These are phyloP conservation scores for Candida peoriensis DNA, from an alignment of 805 yeast genomes.

Conservation along the genomic window DNA sequence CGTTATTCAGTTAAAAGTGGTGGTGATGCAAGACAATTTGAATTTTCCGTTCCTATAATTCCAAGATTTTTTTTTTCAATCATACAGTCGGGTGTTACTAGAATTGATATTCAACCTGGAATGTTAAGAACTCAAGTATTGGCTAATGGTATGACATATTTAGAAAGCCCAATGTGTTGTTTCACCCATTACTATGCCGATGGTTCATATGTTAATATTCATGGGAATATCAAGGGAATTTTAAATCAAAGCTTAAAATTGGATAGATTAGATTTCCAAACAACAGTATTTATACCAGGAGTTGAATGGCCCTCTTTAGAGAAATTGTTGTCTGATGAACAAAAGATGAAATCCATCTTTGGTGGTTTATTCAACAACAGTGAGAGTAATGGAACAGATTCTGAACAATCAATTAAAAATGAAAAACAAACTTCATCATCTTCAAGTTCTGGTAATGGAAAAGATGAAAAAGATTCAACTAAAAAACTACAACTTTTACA, in stretches of 20 bases:
- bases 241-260: slow-evolving; percentile 59
- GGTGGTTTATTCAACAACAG: not conserved
- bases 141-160: slow-evolving; percentile 46
- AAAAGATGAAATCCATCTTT: slow-evolving; percentile 15
- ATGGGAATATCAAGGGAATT: slow-evolving; percentile 56
- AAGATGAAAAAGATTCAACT: slow-evolving; percentile 5
- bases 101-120: slow-evolving; percentile 47
- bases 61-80: slow-evolving; percentile 55
- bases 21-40: slow-evolving; percentile 51
- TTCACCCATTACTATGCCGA: slow-evolving; percentile 54
- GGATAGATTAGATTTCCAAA: slow-evolving; percentile 66
- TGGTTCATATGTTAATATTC: slow-evolving; percentile 62
- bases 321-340: slow-evolving; percentile 29
- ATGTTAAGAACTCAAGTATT: slow-evolving; percentile 46
- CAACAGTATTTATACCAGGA: slow-evolving; percentile 41
- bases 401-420: not conserved
- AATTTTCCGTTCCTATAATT: slow-evolving; percentile 57
- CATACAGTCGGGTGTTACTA: slow-evolving; percentile 45
- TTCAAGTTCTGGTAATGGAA: too few relatives aligned
- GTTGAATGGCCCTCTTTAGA: slow-evolving; percentile 43
- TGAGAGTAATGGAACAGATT: slow-evolving; percentile 1
- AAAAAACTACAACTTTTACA: slow-evolving; percentile 20
- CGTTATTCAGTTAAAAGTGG: slow-evolving; percentile 42
- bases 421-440: too few relatives aligned
- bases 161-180: slow-evolving; percentile 48